These are phyloP conservation scores for Russula compacta DNA, from an alignment of 768 basidiomycete genomes.

Conservation along the genomic window DNA sequence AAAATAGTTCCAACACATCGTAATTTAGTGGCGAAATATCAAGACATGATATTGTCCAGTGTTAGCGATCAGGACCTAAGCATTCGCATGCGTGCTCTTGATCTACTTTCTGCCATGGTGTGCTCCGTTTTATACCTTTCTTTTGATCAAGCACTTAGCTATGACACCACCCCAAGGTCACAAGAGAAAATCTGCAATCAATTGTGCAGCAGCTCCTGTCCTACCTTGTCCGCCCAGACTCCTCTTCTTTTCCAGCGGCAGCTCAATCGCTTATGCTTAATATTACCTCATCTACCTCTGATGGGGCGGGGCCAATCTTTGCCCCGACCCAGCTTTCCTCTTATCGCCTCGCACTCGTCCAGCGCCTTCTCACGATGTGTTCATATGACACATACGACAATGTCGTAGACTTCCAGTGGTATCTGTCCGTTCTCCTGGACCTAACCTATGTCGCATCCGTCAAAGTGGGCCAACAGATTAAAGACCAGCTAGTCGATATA, in stretches of 20 bases:
- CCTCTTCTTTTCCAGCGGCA: conserved; percentile 48
- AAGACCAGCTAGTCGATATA: conserved; percentile 81
- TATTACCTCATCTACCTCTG: conserved; percentile 35
- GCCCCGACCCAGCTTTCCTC: conserved; percentile 66
- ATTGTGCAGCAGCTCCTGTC: conserved; percentile 85
- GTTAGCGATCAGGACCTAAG: conserved; percentile 91
- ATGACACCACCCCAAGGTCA: conserved; percentile 53
- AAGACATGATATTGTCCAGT: conserved; percentile 82
- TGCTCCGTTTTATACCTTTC: neutral
- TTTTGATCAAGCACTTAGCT: conserved; percentile 1
- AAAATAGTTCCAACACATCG: conserved; percentile 94
- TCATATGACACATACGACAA: conserved; percentile 79
- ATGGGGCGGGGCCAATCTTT: conserved; percentile 27
- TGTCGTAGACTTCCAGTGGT: conserved; percentile 94
- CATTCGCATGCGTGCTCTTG: conserved; percentile 92
- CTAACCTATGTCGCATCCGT: conserved; percentile 81
- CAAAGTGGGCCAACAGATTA: conserved; percentile 66
- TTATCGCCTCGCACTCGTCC: conserved; percentile 77
- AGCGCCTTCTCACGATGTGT: conserved; percentile 79
- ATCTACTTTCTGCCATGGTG: conserved; percentile 91
- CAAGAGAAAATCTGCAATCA: conserved; percentile 73
- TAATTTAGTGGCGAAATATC: conserved; percentile 82
- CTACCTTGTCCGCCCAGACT: conserved; percentile 63
- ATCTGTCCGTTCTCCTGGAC: conserved; percentile 88
- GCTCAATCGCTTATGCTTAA: conserved; percentile 44